Conservation (phyloP, 257 asterid species). For the Sherardia arvensis region DNA sequence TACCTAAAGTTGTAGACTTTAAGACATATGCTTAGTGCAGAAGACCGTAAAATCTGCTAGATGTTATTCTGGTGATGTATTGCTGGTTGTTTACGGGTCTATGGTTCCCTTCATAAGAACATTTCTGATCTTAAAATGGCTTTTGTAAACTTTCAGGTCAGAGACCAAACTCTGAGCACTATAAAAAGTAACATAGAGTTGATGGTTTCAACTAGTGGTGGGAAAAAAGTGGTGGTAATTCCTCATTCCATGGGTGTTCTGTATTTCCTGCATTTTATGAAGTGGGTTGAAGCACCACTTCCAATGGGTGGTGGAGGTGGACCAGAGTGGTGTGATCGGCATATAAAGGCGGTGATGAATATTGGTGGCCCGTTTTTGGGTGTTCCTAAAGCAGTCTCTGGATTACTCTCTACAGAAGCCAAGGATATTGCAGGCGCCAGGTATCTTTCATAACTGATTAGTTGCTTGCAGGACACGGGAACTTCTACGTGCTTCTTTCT, state of each 20-base stretch:
- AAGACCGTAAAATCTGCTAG: background rate
- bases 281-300: constrained; percentile 78
- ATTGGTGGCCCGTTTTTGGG: constrained; percentile 84
- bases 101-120: constrained; percentile 3
- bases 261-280: constrained; percentile 83
- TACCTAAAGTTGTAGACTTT: background rate
- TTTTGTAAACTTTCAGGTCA: constrained; percentile 35
- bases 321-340: constrained; percentile 67
- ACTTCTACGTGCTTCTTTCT: background rate
- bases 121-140: background rate
- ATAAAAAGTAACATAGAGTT: constrained; percentile 73
- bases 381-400: constrained; percentile 68
- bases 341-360: constrained; percentile 72
- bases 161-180: constrained; percentile 73
- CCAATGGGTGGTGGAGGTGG: constrained; percentile 94
- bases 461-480: constrained; percentile 2
- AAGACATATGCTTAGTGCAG: background rate
- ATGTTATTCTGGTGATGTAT: background rate
- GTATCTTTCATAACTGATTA: constrained; percentile 25
- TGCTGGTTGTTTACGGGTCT: background rate
- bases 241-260: constrained; percentile 86
- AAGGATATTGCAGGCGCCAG: constrained; percentile 73
- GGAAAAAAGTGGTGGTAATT: constrained; percentile 64
- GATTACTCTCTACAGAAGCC: constrained; percentile 80
- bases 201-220: constrained; percentile 64